phyloP scores from a whole-genome alignment of 2,329 filamentous ascomycete species.

The Xylaria sp. region DNA sequence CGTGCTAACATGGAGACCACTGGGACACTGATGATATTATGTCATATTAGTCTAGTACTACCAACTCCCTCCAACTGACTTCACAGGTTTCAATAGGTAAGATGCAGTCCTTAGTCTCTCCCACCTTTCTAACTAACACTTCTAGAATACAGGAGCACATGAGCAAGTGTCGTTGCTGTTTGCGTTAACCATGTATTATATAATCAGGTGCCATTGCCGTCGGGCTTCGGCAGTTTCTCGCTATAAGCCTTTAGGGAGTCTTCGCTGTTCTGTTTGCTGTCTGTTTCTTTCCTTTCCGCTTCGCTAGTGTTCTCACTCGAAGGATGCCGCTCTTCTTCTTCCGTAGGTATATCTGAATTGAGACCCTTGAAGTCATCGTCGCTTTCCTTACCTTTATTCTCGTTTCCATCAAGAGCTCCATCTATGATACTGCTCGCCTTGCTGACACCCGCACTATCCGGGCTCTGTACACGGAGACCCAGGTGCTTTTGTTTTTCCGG shows the following conservation, averaged over 20 bases:
- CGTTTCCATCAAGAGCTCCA: constrained; percentile 36
- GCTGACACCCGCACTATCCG: constrained; percentile 74
- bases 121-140: neutral
- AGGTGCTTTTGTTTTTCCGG: constrained; percentile 70
- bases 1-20: neutral
- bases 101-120: neutral
- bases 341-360: constrained; percentile 31
- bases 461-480: constrained; percentile 73
- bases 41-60: neutral
- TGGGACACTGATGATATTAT: neutral
- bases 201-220: constrained; percentile 37
- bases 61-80: neutral
- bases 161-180: neutral
- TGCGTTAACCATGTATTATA: neutral
- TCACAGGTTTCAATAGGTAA: neutral
- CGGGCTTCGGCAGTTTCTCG: constrained; percentile 47
- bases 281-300: constrained; percentile 10
- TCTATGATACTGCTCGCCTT: constrained; percentile 75
- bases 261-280: constrained; percentile 31
- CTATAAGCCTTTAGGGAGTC: constrained; percentile 45
- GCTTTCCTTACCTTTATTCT: constrained; percentile 35
- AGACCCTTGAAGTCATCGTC: constrained; percentile 44
- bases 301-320: constrained; percentile 11
- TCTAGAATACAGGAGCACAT: neutral
- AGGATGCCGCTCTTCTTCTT: constrained; percentile 22